Conservation (phyloP, 192 early-diverging fungal genomes). For the Coemansia interrupta region DNA sequence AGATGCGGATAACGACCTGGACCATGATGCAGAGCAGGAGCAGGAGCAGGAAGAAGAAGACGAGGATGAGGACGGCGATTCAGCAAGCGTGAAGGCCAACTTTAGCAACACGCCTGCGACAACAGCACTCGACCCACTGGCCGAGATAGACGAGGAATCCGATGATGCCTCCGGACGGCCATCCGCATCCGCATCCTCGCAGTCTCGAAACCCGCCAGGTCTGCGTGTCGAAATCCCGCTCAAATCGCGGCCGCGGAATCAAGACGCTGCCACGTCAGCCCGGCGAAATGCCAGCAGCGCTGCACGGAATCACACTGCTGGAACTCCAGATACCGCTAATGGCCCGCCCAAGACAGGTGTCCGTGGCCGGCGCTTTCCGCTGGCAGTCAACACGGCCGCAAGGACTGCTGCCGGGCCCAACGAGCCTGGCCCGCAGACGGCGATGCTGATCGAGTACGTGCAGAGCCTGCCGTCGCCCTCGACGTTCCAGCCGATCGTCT, state of each 20-base stretch:
- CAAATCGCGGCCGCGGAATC: constrained; percentile 14
- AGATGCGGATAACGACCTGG: constrained; percentile 1
- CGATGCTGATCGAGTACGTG: constrained; percentile 55
- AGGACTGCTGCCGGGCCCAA: constrained; percentile 17
- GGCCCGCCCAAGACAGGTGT: not conserved
- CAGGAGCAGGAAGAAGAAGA: constrained; percentile 7
- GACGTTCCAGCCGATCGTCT: constrained; percentile 72
- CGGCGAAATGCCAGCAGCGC: constrained; percentile 11
- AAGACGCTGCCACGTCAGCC: not conserved
- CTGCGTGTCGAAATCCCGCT: constrained; percentile 42
- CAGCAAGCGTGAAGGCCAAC: not conserved
- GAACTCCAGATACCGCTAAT: constrained; percentile 19
- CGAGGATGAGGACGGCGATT: constrained; percentile 11
- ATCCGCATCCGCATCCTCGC: constrained; percentile 11
- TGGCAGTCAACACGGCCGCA: constrained; percentile 43
- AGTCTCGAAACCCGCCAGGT: constrained; percentile 16
- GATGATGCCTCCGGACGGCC: not conserved
- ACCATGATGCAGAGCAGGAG: constrained; percentile 8
- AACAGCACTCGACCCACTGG: constrained; percentile 2
- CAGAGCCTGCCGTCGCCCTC: constrained; percentile 75
- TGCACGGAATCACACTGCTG: constrained; percentile 16
- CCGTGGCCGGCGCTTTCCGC: constrained; percentile 39
- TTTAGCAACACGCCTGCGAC: constrained; percentile 1
- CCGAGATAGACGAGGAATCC: not conserved
- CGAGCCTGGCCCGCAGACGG: constrained; percentile 67